A percentile compares a stretch with the other conserved stretches of the same genome.
Conservation (phyloP, 305 asterid genomes). For the Fraxinus greggii region DNA sequence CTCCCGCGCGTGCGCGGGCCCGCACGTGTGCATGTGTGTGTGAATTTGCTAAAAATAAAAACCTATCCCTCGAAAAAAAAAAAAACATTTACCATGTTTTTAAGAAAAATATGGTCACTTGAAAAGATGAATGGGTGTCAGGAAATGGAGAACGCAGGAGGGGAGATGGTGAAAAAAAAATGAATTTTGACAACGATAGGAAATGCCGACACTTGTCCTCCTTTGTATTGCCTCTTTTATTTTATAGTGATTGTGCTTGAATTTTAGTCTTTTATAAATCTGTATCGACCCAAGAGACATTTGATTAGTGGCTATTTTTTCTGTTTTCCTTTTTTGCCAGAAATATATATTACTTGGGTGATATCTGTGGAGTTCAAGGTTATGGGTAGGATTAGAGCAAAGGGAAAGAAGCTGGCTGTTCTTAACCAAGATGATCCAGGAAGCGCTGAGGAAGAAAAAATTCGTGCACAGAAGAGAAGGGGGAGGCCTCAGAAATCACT, state of each 20-base stretch:
- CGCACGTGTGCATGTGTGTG: too few species aligned
- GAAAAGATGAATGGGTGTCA: too few species aligned
- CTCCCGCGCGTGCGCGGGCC: too few species aligned
- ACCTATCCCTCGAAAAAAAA: too few species aligned
- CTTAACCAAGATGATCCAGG: constrained; percentile 23
- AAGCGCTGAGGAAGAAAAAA: constrained; percentile 26
- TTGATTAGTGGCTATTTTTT: neutral
- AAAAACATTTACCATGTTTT: too few species aligned
- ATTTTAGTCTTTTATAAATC: neutral
- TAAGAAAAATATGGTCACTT: too few species aligned
- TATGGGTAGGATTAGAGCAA: constrained; percentile 31
- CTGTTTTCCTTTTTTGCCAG: constrained; percentile 17
- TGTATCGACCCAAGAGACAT: neutral
- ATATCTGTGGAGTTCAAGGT: neutral
- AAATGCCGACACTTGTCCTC: too few species aligned
- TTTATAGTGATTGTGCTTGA: neutral
- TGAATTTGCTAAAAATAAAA: too few species aligned
- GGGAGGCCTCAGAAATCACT: constrained; percentile 30
- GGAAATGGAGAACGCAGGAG: too few species aligned
- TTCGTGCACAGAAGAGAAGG: constrained; percentile 26
- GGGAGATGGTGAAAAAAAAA: too few species aligned
- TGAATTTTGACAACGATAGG: too few species aligned
- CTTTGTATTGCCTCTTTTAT: too few species aligned
- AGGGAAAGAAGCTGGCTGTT: constrained; percentile 26
- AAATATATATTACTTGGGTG: neutral